These are phyloP conservation scores for Cercophora scortea DNA, from an alignment of 495 filamentous ascomycete genomes.

Conservation along the genomic window DNA sequence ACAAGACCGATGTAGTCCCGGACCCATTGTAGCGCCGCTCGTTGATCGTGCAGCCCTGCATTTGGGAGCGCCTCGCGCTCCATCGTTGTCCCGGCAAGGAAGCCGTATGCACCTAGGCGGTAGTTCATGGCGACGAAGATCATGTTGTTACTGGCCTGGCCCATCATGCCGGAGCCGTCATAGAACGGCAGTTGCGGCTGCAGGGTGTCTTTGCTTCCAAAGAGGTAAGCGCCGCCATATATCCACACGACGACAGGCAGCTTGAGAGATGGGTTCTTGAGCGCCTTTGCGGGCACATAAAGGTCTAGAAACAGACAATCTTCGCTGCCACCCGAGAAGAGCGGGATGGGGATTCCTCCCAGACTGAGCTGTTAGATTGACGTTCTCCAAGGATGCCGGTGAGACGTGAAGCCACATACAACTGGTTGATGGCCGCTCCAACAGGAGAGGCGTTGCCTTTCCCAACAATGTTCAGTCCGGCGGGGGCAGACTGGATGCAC, in stretches of 20 bases:
- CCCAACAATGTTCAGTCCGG: slow-evolving; percentile 28
- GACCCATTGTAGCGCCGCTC: slow-evolving; percentile 56
- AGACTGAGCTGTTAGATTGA: slow-evolving; percentile 7
- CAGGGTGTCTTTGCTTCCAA: slow-evolving; percentile 41
- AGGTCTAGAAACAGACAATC: slow-evolving; percentile 49
- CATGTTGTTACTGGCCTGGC: slow-evolving; percentile 33
- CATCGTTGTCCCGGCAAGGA: slow-evolving; percentile 43
- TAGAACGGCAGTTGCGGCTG: slow-evolving; percentile 19
- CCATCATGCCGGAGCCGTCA: slow-evolving; percentile 37
- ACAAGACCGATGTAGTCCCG: slow-evolving; percentile 57
- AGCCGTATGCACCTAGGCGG: slow-evolving; percentile 49
- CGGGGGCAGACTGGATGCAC: slow-evolving; percentile 35
- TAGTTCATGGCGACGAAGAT: slow-evolving; percentile 60
- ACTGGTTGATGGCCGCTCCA: slow-evolving; percentile 30
- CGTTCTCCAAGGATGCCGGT: neutral
- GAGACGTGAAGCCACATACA: slow-evolving; percentile 10
- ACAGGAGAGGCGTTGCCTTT: slow-evolving; percentile 26
- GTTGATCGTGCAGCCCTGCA: slow-evolving; percentile 42
- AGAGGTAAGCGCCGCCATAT: slow-evolving; percentile 51
- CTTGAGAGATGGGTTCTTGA: slow-evolving; percentile 14
- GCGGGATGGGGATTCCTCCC: slow-evolving; percentile 27
- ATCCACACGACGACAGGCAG: slow-evolving; percentile 53
- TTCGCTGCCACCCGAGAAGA: slow-evolving; percentile 36
- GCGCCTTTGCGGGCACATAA: slow-evolving; percentile 17
- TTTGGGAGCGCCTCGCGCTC: slow-evolving; percentile 39